Base-by-base conservation (phyloP, 1,284 basidiomycete species). In the Rhizopogon hawkerae region DNA sequence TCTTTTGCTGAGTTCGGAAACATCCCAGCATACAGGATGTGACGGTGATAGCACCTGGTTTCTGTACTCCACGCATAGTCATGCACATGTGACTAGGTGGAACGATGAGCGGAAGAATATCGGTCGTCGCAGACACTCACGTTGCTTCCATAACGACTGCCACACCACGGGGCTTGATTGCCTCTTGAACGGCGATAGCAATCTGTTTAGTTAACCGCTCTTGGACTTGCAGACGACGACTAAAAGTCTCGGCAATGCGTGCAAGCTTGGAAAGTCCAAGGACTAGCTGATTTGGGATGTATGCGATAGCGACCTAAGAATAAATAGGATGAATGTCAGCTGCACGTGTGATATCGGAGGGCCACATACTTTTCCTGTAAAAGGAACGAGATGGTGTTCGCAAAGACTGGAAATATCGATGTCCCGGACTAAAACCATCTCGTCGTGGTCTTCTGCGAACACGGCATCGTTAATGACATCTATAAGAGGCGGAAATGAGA, bases 1-100 rank as follows among this genome's bases (percentile, higher is more conserved):
- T 98, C 74, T 98, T 98, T 68, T 96, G 92, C 58, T 93, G 89
- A 10, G 90, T 88, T 49, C 96, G 81, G 79, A 99, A 99, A 62
- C 92, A 96, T 9, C 96, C 96, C 48, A 98, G 75, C 96, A 99
- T 99, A 59, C 94, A 97, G n/a, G 90, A 94, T 1, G 96, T 98
- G 31, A 96, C 89, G 0, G 96, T 98, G 16, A 88, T 82, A 5
- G 95, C 81, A 24, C 96, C 95, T 2, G 95, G 95, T 70, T 99
- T 99, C 70, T 99, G 96, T 1, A 99, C 96, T 36, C 96, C 96
- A 52, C 96, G 85, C 94, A 98, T 98, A 1, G 94, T 93, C 96
- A 99, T 99, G 66, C 96, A 99, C 71, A 98, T 79, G 71, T 99
- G 96, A 35, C 93, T 95, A 62, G 4, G 48, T 54, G 56, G 52